Evolutionary conservation across 1,284 basidiomycete genomes (phyloP).

Genomic region (Ceratobasidium theobromae): DNA sequence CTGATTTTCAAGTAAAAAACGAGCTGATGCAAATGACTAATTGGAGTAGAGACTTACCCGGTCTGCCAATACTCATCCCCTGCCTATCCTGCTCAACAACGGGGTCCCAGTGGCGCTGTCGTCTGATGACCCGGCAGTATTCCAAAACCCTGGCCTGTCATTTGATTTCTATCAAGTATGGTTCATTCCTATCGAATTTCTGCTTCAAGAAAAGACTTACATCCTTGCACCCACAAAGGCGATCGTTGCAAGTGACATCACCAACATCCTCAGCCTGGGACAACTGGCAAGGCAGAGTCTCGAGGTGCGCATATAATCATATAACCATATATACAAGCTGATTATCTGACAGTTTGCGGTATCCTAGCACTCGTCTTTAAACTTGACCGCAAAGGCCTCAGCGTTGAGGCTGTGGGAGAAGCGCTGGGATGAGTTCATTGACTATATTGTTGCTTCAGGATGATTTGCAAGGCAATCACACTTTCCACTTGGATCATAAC

Average conservation of each 20-base stretch:
- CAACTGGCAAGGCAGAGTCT: constrained; percentile 31
- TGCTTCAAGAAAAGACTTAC: no score
- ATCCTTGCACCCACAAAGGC: no score
- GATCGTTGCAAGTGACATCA: constrained; percentile 34
- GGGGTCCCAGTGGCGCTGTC: constrained; percentile 40
- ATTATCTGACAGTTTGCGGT: background rate
- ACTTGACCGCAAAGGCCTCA: background rate
- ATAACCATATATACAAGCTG: background rate
- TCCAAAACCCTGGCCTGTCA: constrained; percentile 41
- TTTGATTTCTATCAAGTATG: constrained; percentile 38
- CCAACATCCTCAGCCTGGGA: constrained; percentile 24
- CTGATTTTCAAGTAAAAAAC: background rate
- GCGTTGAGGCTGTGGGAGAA: background rate
- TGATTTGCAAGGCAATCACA: no score
- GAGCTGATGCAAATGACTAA: background rate
- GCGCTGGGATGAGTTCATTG: background rate
- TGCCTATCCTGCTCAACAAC: constrained; percentile 39
- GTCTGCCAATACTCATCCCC: constrained; percentile 37
- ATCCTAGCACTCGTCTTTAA: background rate
- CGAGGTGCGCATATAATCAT: background rate
- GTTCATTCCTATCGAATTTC: background rate
- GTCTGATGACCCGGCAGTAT: constrained; percentile 43
- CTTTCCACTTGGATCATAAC: no score
- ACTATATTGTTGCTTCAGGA: background rate
- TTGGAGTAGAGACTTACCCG: constrained; percentile 36